Evolutionary conservation across 345 rosid species (phyloP).

Genomic region (Acer negundo): DNA sequence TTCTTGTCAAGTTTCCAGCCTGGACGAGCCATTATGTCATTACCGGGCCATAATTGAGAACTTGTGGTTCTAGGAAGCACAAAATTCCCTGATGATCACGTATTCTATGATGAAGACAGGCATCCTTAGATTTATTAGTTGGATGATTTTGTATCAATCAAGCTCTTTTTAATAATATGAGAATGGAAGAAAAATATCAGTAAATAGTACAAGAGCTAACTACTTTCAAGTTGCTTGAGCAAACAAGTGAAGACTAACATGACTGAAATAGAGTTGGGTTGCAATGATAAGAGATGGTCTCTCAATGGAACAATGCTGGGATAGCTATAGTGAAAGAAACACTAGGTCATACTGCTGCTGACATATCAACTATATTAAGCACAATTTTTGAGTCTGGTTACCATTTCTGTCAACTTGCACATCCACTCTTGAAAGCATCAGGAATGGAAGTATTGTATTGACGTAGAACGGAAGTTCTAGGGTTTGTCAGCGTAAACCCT

Average conservation of each 20-base stretch:
- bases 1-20: background rate
- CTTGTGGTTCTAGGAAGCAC: too few species aligned
- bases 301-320: constrained; percentile 42
- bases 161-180: too few species aligned
- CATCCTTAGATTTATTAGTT: too few species aligned
- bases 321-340: constrained; percentile 35
- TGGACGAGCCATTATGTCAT: background rate
- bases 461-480: too few species aligned
- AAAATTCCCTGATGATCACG: too few species aligned
- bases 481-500: too few species aligned
- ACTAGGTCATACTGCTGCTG: constrained; percentile 30
- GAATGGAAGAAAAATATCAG: too few species aligned
- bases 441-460: constrained; percentile 48
- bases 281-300: constrained; percentile 24
- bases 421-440: constrained; percentile 51
- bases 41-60: too few species aligned
- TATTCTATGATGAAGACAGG: too few species aligned
- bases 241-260: background rate
- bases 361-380: constrained; percentile 24
- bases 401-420: constrained; percentile 50
- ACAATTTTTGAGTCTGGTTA: constrained; percentile 50
- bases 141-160: too few species aligned
- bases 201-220: too few species aligned
- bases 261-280: constrained; percentile 5
- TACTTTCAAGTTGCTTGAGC: too few species aligned